Evolutionary conservation across 768 basidiomycete species (phyloP), one percentile per base, ranked within the genome.

Genomic region (Trametes villosa): DNA sequence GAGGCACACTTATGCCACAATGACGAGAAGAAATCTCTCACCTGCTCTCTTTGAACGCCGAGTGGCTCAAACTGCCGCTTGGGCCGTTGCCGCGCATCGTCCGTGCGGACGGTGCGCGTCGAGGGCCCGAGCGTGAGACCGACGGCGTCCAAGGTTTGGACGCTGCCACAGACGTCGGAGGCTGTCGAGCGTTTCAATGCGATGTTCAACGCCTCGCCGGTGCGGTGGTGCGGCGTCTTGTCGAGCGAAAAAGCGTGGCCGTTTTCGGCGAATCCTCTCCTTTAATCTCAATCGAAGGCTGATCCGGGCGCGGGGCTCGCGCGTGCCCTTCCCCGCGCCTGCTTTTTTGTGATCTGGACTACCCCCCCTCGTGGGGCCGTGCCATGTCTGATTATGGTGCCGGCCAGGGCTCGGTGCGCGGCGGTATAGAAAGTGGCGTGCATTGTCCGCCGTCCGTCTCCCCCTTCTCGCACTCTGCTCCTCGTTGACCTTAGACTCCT

Each of bases 341-440:
- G 20, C 46, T 46, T 36, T 27, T 41, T 30, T 49, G 46, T 22
- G 47, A 57, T 57, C 56, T 41, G 30, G 56, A 57, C 40, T 41
- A 31, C 42, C 33, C 56, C n/a, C 31, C 56, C 55, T 57, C 56
- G 56, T 57, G 56, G 56, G 56, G 56, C 56, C 56, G 56, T 49
- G 30, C 56, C 27, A 57, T 41, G 38, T 31, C 56, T 49, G 56
- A 40, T 31, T 49, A 31, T 57, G 56, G 56, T 40, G 46, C 55
- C 13, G 17, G 46, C 46, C 38, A 41, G 29, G 29, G 47, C 56
- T 38, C 15, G 26, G 47, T n/a, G n/a, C n/a, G 33, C 34, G 38
- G 17, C 29, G 20, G 1, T 57, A 50, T 57, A 42, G 12, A 57
- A n/a, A 57, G 56, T 41, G 5, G 38, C 29, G 18, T 9, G 27